These are phyloP conservation scores for Thamnidium elegans DNA, from an alignment of 192 early-diverging fungal genomes.

Conservation along the genomic window DNA sequence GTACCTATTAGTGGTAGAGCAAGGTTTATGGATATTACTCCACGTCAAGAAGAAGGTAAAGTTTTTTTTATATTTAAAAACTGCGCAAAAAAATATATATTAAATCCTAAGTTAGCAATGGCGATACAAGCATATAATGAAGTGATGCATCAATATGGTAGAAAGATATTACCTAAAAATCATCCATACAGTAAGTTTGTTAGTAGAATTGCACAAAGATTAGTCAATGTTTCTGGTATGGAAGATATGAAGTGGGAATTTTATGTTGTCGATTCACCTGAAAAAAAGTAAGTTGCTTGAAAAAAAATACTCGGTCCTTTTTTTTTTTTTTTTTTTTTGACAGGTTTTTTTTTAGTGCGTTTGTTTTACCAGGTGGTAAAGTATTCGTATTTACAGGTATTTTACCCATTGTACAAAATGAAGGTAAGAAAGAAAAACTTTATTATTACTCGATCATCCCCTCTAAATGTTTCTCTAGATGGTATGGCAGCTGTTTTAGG, in stretches of 20 bases:
- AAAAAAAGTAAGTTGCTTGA: constrained; percentile 58
- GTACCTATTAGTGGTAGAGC: constrained; percentile 67
- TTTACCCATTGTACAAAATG: constrained; percentile 72
- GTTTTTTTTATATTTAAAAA: background rate
- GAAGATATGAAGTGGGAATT: constrained; percentile 83
- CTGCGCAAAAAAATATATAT: background rate
- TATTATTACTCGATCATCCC: background rate
- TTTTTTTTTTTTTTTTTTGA: background rate
- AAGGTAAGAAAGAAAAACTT: constrained; percentile 32
- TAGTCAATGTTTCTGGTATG: constrained; percentile 74
- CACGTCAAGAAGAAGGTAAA: constrained; percentile 52
- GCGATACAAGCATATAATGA: constrained; percentile 69
- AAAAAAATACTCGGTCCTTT: no score
- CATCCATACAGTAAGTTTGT: constrained; percentile 67
- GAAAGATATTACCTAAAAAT: constrained; percentile 64
- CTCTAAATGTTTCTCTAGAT: no score
- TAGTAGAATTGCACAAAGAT: constrained; percentile 59
- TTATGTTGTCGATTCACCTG: constrained; percentile 78
- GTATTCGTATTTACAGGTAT: constrained; percentile 98
- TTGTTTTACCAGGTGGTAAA: constrained; percentile 93
- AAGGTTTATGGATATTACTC: constrained; percentile 67
- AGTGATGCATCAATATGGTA: constrained; percentile 61
- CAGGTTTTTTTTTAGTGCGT: constrained; percentile 52
- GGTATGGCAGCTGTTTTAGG: constrained; percentile 92
- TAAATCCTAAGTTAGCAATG: constrained; percentile 33